These are phyloP conservation scores for Globisporangium cederbergense DNA, from an alignment of 352 stramenopile species.

Conservation along the genomic window DNA sequence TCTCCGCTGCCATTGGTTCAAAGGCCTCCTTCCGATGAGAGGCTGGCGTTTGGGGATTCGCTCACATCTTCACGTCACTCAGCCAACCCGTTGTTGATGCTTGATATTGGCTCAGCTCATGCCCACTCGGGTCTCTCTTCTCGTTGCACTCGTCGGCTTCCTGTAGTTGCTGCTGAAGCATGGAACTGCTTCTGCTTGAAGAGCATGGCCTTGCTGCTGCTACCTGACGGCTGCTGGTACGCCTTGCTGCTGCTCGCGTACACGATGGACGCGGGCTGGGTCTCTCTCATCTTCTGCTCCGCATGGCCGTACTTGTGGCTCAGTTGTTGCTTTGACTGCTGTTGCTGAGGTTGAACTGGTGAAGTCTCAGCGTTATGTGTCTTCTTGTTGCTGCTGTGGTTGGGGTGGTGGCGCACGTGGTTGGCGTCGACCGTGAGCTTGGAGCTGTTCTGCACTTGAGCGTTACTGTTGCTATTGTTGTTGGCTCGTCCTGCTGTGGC, in stretches of 20 bases:
- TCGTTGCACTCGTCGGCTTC: not conserved
- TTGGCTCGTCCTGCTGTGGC: not conserved
- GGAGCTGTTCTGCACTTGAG: slow-evolving; percentile 7
- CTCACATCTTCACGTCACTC: not conserved
- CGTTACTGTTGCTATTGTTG: not conserved
- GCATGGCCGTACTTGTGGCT: not conserved
- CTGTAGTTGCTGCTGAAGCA: not conserved
- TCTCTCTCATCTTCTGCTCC: not conserved
- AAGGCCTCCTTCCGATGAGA: slow-evolving; percentile 13
- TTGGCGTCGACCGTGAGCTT: slow-evolving; percentile 6
- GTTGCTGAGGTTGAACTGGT: not conserved
- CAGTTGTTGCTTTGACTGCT: not conserved
- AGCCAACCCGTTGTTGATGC: not conserved
- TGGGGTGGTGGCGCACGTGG: slow-evolving; percentile 7
- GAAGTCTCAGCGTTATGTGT: not conserved
- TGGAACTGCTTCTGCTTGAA: slow-evolving; percentile 6
- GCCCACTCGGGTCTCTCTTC: slow-evolving; percentile 14
- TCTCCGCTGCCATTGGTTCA: not conserved
- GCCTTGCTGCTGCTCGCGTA: slow-evolving; percentile 11
- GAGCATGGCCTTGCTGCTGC: slow-evolving; percentile 1
- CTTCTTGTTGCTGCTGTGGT: slow-evolving; percentile 15
- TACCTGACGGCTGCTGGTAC: not conserved
- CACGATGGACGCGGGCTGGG: slow-evolving; percentile 10
- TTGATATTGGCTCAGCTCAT: slow-evolving; percentile 1
- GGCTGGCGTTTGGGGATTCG: not conserved